A percentile compares a stretch with the other conserved stretches of the same genome.
Evolutionary conservation across 2,329 filamentous ascomycete genomes (phyloP).

Genomic region (Dothistroma pini): DNA sequence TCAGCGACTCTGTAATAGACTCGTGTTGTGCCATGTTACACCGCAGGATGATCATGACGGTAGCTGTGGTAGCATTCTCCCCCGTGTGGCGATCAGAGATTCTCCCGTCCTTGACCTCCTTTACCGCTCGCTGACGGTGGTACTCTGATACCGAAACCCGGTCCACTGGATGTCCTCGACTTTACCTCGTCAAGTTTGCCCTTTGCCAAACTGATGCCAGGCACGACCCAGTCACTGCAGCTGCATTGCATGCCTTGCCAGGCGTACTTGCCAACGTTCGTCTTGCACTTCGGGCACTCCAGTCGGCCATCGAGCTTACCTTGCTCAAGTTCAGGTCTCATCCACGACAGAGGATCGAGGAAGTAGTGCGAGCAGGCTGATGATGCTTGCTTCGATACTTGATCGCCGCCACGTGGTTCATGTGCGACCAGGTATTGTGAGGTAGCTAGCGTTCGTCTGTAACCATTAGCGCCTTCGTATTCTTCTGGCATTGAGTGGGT

Average conservation of each 20-base stretch:
- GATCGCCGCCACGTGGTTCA: constrained; percentile 27
- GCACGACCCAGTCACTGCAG: constrained; percentile 85
- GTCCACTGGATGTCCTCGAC: constrained; percentile 19
- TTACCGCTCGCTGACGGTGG: constrained; percentile 28
- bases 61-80: neutral
- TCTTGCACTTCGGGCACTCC: constrained; percentile 78
- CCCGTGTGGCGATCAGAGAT: constrained; percentile 12
- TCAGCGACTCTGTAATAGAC: neutral
- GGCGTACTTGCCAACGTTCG: constrained; percentile 86
- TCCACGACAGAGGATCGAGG: constrained; percentile 90
- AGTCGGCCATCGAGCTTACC: constrained; percentile 80
- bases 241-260: constrained; percentile 95
- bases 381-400: constrained; percentile 27
- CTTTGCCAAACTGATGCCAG: constrained; percentile 81
- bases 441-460: constrained; percentile 58
- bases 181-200: constrained; percentile 72
- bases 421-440: constrained; percentile 67
- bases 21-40: neutral
- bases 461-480: constrained; percentile 5
- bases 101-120: constrained; percentile 13
- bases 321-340: constrained; percentile 79
- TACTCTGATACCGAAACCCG: constrained; percentile 34
- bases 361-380: constrained; percentile 77
- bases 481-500: neutral
- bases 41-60: neutral